phyloP scores from a whole-genome alignment of 495 filamentous ascomycete species.

The Elaphomyces granulatus region DNA sequence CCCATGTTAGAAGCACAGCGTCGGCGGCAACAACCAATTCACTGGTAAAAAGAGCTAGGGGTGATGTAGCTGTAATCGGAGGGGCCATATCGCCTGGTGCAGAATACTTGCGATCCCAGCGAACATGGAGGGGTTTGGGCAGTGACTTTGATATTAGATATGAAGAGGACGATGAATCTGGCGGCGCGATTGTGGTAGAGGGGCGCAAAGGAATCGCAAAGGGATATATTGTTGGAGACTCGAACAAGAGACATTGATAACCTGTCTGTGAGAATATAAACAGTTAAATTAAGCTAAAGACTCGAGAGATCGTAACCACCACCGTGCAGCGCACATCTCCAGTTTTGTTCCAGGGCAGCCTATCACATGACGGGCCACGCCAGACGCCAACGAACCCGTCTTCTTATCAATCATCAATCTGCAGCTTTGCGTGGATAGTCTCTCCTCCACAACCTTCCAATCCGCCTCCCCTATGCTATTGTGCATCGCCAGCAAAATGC shows the following conservation, averaged over 20 bases:
- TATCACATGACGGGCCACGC: no score
- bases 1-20: slow-evolving; percentile 19
- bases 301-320: no score
- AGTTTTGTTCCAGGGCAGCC: no score
- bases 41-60: slow-evolving; percentile 46
- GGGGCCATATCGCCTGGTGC: slow-evolving; percentile 80
- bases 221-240: slow-evolving; percentile 67
- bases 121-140: slow-evolving; percentile 86
- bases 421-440: no score
- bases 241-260: slow-evolving; percentile 22
- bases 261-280: no score
- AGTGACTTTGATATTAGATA: slow-evolving; percentile 66
- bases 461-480: no score
- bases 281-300: no score
- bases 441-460: no score
- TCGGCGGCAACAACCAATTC: slow-evolving; percentile 23
- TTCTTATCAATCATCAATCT: no score
- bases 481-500: no score
- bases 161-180: slow-evolving; percentile 38
- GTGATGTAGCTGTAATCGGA: slow-evolving; percentile 61
- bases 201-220: slow-evolving; percentile 81
- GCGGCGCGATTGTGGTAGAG: slow-evolving; percentile 51
- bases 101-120: slow-evolving; percentile 64
- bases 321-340: no score
- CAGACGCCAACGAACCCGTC: no score